phyloP scores from a whole-genome alignment of 2,329 filamentous ascomycete genomes.

The Penicillium polonicum region DNA sequence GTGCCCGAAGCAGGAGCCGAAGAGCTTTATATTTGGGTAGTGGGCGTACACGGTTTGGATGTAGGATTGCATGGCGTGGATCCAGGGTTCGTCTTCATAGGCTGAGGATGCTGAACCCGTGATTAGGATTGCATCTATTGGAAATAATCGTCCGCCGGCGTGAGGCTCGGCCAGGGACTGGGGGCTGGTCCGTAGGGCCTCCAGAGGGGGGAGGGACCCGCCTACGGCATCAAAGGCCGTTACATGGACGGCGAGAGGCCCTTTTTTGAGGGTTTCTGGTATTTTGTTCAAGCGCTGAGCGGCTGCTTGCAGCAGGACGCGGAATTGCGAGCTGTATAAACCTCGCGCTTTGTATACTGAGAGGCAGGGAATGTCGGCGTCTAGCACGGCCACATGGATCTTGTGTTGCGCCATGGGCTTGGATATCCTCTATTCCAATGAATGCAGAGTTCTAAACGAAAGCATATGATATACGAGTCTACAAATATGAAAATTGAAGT shows the following conservation, averaged over 20 bases:
- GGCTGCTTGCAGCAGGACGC: slow-evolving; percentile 32
- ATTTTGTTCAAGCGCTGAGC: slow-evolving; percentile 27
- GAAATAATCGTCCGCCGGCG: slow-evolving; percentile 5
- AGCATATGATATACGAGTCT: neutral
- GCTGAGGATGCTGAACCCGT: slow-evolving; percentile 29
- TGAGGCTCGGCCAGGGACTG: slow-evolving; percentile 6
- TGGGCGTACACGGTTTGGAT: slow-evolving; percentile 25
- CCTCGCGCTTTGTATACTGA: slow-evolving; percentile 34
- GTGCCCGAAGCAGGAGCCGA: slow-evolving; percentile 38
- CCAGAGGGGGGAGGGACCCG: slow-evolving; percentile 28
- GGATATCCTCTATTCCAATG: neutral
- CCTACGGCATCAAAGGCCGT: slow-evolving; percentile 37
- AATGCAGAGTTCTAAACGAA: neutral
- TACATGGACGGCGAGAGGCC: slow-evolving; percentile 26
- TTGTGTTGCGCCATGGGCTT: slow-evolving; percentile 16
- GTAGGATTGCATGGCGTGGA: slow-evolving; percentile 22
- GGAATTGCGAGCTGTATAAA: slow-evolving; percentile 40
- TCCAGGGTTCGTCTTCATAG: slow-evolving; percentile 30
- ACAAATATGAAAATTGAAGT: neutral
- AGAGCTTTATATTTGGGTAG: slow-evolving; percentile 32
- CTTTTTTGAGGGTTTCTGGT: slow-evolving; percentile 3
- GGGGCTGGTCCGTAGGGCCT: slow-evolving; percentile 22
- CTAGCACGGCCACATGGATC: slow-evolving; percentile 38
- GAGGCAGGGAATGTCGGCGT: slow-evolving; percentile 38
- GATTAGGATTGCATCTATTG: slow-evolving; percentile 33